Percentiles rank a stretch among this genome's conserved stretches.
Conservation (phyloP, 257 asterid species). For the Knoxia roxburghii region DNA sequence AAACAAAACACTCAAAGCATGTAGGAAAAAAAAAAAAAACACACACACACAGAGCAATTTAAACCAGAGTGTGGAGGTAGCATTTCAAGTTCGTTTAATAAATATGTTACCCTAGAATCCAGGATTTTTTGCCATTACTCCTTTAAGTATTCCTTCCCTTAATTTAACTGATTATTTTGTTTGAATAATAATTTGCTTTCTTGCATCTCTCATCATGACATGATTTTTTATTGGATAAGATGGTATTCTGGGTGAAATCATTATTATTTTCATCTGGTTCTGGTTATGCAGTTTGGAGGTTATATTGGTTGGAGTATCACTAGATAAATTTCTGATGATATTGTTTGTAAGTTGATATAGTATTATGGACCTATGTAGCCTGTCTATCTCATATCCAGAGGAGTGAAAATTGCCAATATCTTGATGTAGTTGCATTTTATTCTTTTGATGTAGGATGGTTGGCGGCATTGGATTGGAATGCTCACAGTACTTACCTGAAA, state of each 20-base stretch:
- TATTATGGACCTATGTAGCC: too few relatives aligned
- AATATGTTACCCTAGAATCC: background rate
- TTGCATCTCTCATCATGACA: background rate
- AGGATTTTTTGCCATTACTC: background rate
- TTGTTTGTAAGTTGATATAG: too few relatives aligned
- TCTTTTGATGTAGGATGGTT: slow-evolving; percentile 50
- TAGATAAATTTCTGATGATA: too few relatives aligned
- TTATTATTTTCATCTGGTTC: background rate
- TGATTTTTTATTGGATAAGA: too few relatives aligned
- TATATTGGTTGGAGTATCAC: background rate
- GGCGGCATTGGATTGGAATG: slow-evolving; percentile 76
- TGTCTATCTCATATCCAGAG: too few relatives aligned
- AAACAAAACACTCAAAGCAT: too few relatives aligned
- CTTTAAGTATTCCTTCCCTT: too few relatives aligned
- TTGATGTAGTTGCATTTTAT: slow-evolving; percentile 13
- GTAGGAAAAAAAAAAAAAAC: too few relatives aligned
- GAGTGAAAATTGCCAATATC: background rate
- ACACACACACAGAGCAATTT: too few relatives aligned
- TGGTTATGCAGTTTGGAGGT: background rate
- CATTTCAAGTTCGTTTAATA: background rate
- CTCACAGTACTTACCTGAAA: slow-evolving; percentile 71
- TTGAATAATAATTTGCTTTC: background rate
- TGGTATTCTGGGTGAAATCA: background rate
- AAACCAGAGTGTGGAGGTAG: background rate
- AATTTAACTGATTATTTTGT: too few relatives aligned